Base-by-base conservation (phyloP, 129 eudicot species). In the Arctium minus region DNA sequence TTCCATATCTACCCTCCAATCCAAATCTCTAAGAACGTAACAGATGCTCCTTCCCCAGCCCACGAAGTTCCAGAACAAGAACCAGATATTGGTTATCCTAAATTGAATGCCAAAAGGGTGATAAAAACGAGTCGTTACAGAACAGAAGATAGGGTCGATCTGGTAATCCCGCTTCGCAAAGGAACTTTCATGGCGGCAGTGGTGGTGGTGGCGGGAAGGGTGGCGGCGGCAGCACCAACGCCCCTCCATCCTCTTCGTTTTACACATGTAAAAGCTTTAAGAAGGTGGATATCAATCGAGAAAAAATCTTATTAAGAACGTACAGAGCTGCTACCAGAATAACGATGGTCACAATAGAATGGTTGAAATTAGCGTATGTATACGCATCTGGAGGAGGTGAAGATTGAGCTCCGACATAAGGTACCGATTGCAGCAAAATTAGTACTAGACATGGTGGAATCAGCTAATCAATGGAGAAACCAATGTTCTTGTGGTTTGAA, bases 101-200 rank as follows among this genome's bases (percentile, higher is more conserved):
- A n/a, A n/a, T n/a, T n/a, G n/a, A n/a, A n/a, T n/a, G n/a, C n/a
- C n/a, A n/a, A 73, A 91, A 90, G 83, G 82, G 82, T 85, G 94
- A 93, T 3, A 96, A 87, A 88, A 89, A 81, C 92, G 99, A 93
- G 86, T 80, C 91, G 37, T 60, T 86, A 12, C 94, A 87, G 76
- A 81, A 89, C 82, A 91, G 88, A 75, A 89, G 91, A 93, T 72
- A 95, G 81, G 90, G 91, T 69, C 97, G 94, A 88, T 88, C 93
- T 68, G 86, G 85, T 39, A 83, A 77, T 70, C 86, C 89, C 42
- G 82, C 80, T 83, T 81, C 88, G 73, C 89, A 85, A 10, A 91
- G 93, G 37, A 87, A 90, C 79, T 88, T 72, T 86, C 31, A 91
- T 12, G 97, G 97, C 30, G 92, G 90, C 73, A 86, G 87, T 65